phyloP scores from a whole-genome alignment of 208 protist species.

The Crithidia thermophila region DNA sequence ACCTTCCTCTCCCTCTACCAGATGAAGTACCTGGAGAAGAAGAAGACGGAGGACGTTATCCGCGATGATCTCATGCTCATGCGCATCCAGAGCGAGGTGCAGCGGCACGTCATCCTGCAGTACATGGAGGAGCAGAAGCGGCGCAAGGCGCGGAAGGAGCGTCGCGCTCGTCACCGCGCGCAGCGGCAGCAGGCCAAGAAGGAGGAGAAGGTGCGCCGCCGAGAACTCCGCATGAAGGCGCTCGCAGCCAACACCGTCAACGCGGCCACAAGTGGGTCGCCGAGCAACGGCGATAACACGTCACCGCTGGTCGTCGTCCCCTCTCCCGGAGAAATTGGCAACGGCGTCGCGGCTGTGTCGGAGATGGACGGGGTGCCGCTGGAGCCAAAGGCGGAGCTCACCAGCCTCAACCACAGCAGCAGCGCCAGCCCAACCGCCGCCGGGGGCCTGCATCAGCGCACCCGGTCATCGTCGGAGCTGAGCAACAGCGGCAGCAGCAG shows the following conservation, averaged over 20 bases:
- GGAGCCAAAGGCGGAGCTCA: background rate
- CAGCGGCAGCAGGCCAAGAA: slow-evolving; percentile 12
- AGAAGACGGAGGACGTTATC: slow-evolving; percentile 38
- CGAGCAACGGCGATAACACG: background rate
- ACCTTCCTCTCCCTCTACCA: slow-evolving; percentile 40
- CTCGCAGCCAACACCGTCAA: background rate
- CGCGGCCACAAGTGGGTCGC: too few species aligned
- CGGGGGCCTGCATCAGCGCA: slow-evolving; percentile 3
- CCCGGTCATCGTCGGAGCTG: background rate
- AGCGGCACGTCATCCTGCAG: slow-evolving; percentile 27
- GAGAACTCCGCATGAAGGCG: background rate
- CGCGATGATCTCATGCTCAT: slow-evolving; percentile 38
- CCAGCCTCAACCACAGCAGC: background rate
- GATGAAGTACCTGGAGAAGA: slow-evolving; percentile 42
- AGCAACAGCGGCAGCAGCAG: background rate
- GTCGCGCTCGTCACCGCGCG: slow-evolving; percentile 10
- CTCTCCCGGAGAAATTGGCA: background rate
- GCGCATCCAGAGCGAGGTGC: slow-evolving; percentile 29
- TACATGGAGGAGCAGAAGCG: slow-evolving; percentile 15
- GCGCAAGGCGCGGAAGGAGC: slow-evolving; percentile 1
- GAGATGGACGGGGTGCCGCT: slow-evolving; percentile 12
- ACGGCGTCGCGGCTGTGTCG: background rate
- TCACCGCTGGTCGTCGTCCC: slow-evolving; percentile 10
- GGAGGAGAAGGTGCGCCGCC: background rate
- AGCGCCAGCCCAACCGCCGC: too few species aligned